Evolutionary conservation across 2,329 filamentous ascomycete genomes (phyloP).

Genomic region (Exophiala sideris): DNA sequence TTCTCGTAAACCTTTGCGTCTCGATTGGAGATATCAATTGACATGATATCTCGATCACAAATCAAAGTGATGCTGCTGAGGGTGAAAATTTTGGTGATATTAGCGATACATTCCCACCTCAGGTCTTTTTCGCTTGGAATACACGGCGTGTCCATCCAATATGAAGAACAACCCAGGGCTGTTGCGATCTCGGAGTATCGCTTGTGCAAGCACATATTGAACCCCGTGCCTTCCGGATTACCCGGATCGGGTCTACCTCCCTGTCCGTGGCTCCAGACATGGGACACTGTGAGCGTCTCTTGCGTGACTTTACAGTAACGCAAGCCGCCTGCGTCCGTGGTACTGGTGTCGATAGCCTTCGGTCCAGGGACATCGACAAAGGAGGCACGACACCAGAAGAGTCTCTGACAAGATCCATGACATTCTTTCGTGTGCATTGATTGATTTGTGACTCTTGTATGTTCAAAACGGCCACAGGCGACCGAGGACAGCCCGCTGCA

Average conservation of each 20-base stretch:
- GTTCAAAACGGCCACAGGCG: neutral
- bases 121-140: constrained; percentile 29
- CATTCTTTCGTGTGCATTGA: neutral
- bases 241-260: constrained; percentile 8
- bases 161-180: constrained; percentile 28
- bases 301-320: constrained; percentile 2
- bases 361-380: neutral
- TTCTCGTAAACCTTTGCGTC: constrained; percentile 17
- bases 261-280: constrained; percentile 14
- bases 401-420: neutral
- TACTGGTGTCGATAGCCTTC: constrained; percentile 1
- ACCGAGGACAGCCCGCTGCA: neutral
- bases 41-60: constrained; percentile 30
- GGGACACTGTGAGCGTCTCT: constrained; percentile 9
- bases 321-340: neutral
- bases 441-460: constrained; percentile 4
- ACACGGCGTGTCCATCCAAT: constrained; percentile 34
- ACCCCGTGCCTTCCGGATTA: constrained; percentile 10
- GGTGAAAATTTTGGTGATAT: constrained; percentile 29
- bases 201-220: constrained; percentile 27
- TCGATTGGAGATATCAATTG: constrained; percentile 24
- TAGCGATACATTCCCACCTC: constrained; percentile 27
- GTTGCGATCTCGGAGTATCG: constrained; percentile 26
- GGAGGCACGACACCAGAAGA: constrained; percentile 1
- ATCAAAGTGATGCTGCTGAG: constrained; percentile 26